Conservation (phyloP, 1,284 basidiomycete species). For the Schizophyllum amplum region DNA sequence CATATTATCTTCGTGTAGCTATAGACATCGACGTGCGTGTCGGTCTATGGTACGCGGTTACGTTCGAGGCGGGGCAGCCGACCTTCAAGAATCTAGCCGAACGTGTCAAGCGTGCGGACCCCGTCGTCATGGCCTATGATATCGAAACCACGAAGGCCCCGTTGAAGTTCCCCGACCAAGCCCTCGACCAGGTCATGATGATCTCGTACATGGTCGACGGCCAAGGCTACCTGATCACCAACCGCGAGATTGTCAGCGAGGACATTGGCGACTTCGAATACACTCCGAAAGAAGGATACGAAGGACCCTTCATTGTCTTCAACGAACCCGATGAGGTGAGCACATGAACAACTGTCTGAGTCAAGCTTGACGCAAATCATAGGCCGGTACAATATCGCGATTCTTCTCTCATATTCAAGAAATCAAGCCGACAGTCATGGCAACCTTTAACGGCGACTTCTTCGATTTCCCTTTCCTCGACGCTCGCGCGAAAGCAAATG, state of each 20-base stretch:
- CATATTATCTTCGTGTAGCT: constrained; percentile 95
- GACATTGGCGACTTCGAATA: constrained; percentile 99
- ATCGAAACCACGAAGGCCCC: constrained; percentile 99
- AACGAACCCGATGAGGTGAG: constrained; percentile 90
- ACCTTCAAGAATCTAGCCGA: constrained; percentile 69
- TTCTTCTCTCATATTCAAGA: constrained; percentile 96
- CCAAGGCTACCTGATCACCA: constrained; percentile 96
- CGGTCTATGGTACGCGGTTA: constrained; percentile 93
- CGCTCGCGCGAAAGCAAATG: constrained; percentile 80
- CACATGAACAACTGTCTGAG: constrained; percentile 2
- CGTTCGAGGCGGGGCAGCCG: constrained; percentile 78
- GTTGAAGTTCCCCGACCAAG: constrained; percentile 96
- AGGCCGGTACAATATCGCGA: constrained; percentile 73
- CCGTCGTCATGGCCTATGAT: constrained; percentile 98
- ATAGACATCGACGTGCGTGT: constrained; percentile 98
- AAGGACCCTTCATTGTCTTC: constrained; percentile 94
- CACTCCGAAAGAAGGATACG: constrained; percentile 96
- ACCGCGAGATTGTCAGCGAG: constrained; percentile 94
- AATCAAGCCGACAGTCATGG: constrained; percentile 92
- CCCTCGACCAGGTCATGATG: constrained; percentile 99
- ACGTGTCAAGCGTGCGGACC: constrained; percentile 96
- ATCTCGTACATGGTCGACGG: constrained; percentile 98
- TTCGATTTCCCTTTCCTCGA: constrained; percentile 99
- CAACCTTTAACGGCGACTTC: constrained; percentile 98
- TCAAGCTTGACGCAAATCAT: background rate